Conservation (phyloP, 2,329 filamentous ascomycete genomes). For the Akanthomyces muscarius region DNA sequence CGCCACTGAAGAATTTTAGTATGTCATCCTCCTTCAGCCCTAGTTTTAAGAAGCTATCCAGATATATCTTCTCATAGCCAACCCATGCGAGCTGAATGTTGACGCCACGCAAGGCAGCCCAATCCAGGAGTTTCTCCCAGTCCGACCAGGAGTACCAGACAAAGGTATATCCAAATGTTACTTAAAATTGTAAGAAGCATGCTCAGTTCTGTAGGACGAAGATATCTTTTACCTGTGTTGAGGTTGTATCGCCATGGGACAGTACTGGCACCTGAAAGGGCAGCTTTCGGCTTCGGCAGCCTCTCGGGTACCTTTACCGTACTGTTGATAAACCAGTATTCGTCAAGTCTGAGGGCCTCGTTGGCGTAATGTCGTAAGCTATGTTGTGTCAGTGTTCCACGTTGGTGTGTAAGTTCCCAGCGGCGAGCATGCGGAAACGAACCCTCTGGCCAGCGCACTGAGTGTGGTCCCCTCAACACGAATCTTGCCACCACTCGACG, state of each 20-base stretch:
- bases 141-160: constrained; percentile 38
- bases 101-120: constrained; percentile 47
- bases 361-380: constrained; percentile 15
- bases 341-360: constrained; percentile 1
- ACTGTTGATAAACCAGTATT: constrained; percentile 8
- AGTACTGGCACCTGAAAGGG: constrained; percentile 2
- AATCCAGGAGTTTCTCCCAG: constrained; percentile 50
- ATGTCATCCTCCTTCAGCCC: constrained; percentile 31
- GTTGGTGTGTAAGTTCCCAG: neutral
- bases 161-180: constrained; percentile 13
- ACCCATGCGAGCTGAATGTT: constrained; percentile 51
- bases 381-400: neutral
- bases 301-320: neutral
- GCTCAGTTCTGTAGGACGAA: neutral
- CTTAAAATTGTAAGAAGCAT: neutral
- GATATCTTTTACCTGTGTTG: neutral
- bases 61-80: constrained; percentile 46
- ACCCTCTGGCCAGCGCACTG: constrained; percentile 11
- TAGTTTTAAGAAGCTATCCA: constrained; percentile 43
- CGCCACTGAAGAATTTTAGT: neutral
- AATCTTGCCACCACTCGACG: constrained; percentile 4
- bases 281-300: neutral
- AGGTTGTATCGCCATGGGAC: constrained; percentile 15
- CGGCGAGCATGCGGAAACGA: neutral
- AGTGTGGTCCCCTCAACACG: constrained; percentile 10